phyloP scores from a whole-genome alignment of 1,284 basidiomycete genomes.

The Melampsora larici-populina region DNA sequence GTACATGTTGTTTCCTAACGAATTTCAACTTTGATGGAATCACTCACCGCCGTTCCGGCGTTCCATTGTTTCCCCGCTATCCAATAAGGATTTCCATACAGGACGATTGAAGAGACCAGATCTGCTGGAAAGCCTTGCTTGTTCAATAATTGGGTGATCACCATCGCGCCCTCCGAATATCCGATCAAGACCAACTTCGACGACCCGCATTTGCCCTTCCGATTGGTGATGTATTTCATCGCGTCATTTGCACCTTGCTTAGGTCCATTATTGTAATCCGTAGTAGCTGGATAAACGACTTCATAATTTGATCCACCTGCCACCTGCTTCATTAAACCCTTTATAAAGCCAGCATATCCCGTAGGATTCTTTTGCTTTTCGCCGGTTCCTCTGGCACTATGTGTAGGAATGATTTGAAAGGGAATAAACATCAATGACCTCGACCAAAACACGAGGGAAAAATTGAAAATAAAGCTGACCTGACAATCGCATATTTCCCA shows the following conservation, averaged over 20 bases:
- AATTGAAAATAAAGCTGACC: background rate
- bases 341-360: no score
- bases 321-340: conserved; percentile 1
- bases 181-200: background rate
- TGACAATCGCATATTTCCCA: background rate
- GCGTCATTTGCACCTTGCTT: conserved; percentile 1
- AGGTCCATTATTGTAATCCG: background rate
- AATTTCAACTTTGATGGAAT: background rate
- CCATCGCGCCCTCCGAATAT: conserved; percentile 15
- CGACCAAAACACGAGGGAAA: no score
- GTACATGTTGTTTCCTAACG: background rate
- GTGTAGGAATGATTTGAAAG: no score
- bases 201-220: background rate
- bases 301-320: background rate
- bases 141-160: background rate
- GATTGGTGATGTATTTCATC: background rate
- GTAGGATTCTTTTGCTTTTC: conserved; percentile 11
- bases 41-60: background rate
- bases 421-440: no score
- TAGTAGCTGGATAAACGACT: background rate
- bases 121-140: background rate
- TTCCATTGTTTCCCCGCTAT: background rate
- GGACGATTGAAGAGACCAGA: background rate
- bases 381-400: background rate
- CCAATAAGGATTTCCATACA: conserved; percentile 9